Percentiles rank a stretch among this genome's conserved stretches.
These are phyloP conservation scores for Novymonas esmeraldas DNA, from an alignment of 208 protist species.

Conservation along the genomic window DNA sequence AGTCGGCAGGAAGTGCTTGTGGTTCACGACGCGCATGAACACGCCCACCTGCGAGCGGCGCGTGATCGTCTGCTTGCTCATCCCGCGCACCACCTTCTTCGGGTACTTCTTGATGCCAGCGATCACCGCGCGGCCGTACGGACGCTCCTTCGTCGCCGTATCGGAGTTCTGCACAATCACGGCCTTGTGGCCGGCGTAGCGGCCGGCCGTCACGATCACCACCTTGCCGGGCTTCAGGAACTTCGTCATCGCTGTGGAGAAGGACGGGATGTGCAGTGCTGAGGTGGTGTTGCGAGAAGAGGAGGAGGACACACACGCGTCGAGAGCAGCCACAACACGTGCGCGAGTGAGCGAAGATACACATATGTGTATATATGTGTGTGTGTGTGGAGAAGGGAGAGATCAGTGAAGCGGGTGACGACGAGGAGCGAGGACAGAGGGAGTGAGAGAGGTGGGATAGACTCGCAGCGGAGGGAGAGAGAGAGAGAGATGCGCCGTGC, in stretches of 20 bases:
- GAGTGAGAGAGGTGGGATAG: not conserved
- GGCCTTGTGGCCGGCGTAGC: conserved; percentile 98
- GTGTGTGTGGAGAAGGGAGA: not conserved
- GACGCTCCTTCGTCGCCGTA: conserved; percentile 87
- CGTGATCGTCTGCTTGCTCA: conserved; percentile 94
- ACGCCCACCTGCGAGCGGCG: conserved; percentile 94
- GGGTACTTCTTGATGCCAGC: conserved; percentile 96
- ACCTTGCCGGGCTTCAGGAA: conserved; percentile 98
- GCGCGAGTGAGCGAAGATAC: not conserved
- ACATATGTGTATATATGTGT: not conserved
- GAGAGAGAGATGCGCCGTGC: not conserved
- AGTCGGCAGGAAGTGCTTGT: conserved; percentile 98
- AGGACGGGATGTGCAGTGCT: not conserved
- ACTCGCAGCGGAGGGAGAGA: not conserved
- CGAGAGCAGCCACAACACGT: not conserved
- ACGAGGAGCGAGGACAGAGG: not conserved
- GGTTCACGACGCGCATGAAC: conserved; percentile 98
- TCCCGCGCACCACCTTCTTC: conserved; percentile 93
- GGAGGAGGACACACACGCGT: not conserved
- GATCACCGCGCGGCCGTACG: conserved; percentile 94
- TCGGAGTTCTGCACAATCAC: conserved; percentile 97
- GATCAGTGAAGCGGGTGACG: not conserved
- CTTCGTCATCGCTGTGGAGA: conserved; percentile 61
- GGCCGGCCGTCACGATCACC: conserved; percentile 97
- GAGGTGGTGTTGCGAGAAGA: too few species aligned